Conservation (phyloP, 331 rosid species). For the Telfairia occidentalis region DNA sequence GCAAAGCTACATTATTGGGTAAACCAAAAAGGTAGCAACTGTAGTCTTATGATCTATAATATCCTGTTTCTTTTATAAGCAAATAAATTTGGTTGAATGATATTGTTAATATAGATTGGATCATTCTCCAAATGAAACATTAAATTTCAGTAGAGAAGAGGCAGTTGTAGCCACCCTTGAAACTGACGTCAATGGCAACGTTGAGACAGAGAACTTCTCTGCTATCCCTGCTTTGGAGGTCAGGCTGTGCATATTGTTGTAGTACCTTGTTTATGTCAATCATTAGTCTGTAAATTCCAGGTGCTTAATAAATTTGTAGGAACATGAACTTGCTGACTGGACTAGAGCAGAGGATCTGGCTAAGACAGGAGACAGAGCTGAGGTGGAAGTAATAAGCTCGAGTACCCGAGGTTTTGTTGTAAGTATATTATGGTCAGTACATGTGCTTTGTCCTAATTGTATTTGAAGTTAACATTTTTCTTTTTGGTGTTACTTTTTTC, state of each 20-base stretch:
- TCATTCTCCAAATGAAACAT: constrained; percentile 26
- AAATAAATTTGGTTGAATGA: constrained; percentile 9
- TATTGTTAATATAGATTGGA: constrained; percentile 43
- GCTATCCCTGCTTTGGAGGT: constrained; percentile 44
- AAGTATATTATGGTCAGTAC: constrained; percentile 29
- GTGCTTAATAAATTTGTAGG: constrained; percentile 31
- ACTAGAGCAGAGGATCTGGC: constrained; percentile 47
- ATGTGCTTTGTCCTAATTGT: background rate
- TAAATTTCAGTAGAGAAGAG: constrained; percentile 24
- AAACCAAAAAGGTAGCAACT: constrained; percentile 53
- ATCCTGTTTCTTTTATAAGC: constrained; percentile 10
- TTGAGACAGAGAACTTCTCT: constrained; percentile 23
- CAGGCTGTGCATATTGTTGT: constrained; percentile 18
- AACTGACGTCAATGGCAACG: constrained; percentile 13
- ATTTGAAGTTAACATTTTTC: constrained; percentile 12
- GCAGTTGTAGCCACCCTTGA: constrained; percentile 10
- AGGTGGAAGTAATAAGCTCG: constrained; percentile 71
- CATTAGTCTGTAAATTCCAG: constrained; percentile 1
- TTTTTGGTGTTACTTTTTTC: constrained; percentile 16
- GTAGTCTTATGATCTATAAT: constrained; percentile 10
- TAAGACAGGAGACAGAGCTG: constrained; percentile 45
- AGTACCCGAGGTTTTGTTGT: constrained; percentile 76
- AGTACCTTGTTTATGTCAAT: constrained; percentile 13
- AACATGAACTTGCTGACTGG: constrained; percentile 68
- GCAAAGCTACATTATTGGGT: constrained; percentile 45